A percentile compares a stretch with the other conserved stretches of the same genome.
Conservation (phyloP, 768 basidiomycete genomes). For the Lactarius sp. region DNA sequence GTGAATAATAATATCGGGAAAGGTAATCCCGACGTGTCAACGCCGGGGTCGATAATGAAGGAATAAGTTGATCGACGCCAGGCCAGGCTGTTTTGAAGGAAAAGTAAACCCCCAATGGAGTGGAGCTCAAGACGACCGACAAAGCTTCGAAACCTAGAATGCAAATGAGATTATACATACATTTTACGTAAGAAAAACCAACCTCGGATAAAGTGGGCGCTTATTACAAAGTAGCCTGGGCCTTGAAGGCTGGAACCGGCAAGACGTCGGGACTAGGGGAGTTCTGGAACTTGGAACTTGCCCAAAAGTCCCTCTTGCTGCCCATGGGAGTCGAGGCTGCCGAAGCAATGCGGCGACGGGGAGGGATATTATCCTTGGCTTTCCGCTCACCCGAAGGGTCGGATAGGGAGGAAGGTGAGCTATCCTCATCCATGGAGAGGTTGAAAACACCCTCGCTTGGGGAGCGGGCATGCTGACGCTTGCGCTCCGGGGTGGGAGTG, state of each 20-base stretch:
- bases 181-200: neutral
- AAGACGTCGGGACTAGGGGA: conserved; percentile 80
- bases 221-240: conserved; percentile 26
- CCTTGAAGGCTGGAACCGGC: conserved; percentile 57
- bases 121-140: conserved; percentile 37
- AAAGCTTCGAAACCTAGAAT: conserved; percentile 32
- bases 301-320: conserved; percentile 46
- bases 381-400: conserved; percentile 38
- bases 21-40: conserved; percentile 25
- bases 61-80: conserved; percentile 34
- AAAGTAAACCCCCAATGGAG: conserved; percentile 32
- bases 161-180: neutral
- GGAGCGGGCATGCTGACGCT: conserved; percentile 45
- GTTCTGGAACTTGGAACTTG: conserved; percentile 82
- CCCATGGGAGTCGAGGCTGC: conserved; percentile 19
- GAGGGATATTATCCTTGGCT: conserved; percentile 32
- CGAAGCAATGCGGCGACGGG: conserved; percentile 21
- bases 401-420: conserved; percentile 36
- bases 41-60: conserved; percentile 27
- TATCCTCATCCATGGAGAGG: conserved; percentile 70
- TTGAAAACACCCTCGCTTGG: conserved; percentile 74
- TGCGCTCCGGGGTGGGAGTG: conserved; percentile 36
- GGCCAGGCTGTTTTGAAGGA: conserved; percentile 31
- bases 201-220: conserved; percentile 8
- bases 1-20: conserved; percentile 40